phyloP scores from a whole-genome alignment of 768 basidiomycete species.

The Leccinum sublutescens region DNA sequence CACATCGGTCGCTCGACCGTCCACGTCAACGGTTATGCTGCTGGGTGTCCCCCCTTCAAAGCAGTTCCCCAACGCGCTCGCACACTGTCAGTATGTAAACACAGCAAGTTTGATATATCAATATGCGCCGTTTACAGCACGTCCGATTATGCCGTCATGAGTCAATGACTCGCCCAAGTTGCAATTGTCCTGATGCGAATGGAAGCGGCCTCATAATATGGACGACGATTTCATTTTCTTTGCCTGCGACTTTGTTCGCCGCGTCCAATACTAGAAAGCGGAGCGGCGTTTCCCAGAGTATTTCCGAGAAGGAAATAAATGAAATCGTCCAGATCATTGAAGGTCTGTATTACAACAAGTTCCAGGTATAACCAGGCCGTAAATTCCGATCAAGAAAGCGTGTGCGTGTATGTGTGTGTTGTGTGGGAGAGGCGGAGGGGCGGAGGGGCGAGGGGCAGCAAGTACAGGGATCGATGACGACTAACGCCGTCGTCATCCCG shows the following conservation, averaged over 20 bases:
- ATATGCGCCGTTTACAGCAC: background rate
- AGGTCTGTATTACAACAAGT: constrained; percentile 36
- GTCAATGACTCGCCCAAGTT: background rate
- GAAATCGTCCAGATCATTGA: constrained; percentile 23
- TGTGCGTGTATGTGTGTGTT: background rate
- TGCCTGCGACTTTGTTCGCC: background rate
- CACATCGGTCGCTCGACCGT: background rate
- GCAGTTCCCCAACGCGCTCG: constrained; percentile 9
- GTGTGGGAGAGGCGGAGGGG: background rate
- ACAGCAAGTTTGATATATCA: background rate
- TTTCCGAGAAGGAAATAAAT: background rate
- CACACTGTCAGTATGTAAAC: background rate
- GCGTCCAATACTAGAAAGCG: background rate
- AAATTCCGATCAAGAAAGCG: constrained; percentile 28
- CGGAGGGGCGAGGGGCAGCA: background rate
- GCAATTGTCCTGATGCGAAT: constrained; percentile 11
- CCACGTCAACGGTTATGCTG: background rate
- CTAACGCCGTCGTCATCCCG: constrained; percentile 10
- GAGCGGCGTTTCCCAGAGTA: background rate
- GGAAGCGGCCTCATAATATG: constrained; percentile 14
- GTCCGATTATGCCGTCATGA: background rate
- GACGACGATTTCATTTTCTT: constrained; percentile 11
- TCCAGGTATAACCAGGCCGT: constrained; percentile 35
- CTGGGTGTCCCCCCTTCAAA: background rate
- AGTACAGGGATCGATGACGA: constrained; percentile 1